These are phyloP conservation scores for Rhizopogon vinicolor DNA, from an alignment of 768 basidiomycete species.

Conservation along the genomic window DNA sequence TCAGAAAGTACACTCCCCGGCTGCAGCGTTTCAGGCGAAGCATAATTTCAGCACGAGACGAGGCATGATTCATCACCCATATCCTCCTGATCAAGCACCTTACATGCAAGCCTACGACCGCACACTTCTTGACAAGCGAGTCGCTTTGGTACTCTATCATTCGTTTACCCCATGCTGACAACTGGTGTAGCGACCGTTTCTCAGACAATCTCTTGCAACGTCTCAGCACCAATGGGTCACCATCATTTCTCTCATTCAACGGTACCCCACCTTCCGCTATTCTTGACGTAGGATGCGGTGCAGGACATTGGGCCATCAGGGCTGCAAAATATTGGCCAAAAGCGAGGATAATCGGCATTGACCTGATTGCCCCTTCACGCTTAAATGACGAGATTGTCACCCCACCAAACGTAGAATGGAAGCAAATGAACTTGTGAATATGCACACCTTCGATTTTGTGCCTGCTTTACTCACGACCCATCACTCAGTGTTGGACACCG, in stretches of 20 bases:
- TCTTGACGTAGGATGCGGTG: conserved; percentile 75
- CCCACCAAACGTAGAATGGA: conserved; percentile 41
- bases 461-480: conserved; percentile 8
- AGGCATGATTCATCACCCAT: conserved; percentile 53
- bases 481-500: conserved; percentile 42
- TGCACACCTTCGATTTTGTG: neutral
- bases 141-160: conserved; percentile 4
- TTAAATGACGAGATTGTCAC: conserved; percentile 32
- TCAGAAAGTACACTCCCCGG: neutral
- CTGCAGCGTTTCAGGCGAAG: conserved; percentile 16
- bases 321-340: conserved; percentile 60
- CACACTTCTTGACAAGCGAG: conserved; percentile 55
- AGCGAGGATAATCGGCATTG: conserved; percentile 59
- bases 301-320: conserved; percentile 62
- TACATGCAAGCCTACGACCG: conserved; percentile 69
- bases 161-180: neutral
- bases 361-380: conserved; percentile 42
- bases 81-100: conserved; percentile 39
- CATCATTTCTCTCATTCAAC: conserved; percentile 55
- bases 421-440: conserved; percentile 67
- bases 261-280: conserved; percentile 47
- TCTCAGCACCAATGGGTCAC: conserved; percentile 48
- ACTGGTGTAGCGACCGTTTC: conserved; percentile 51
- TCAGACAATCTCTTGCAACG: conserved; percentile 48
- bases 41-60: conserved; percentile 20